Percentiles rank a stretch among this genome's conserved stretches.
These are phyloP conservation scores for Starmera dryadoides DNA, from an alignment of 805 yeast species.

Conservation along the genomic window DNA sequence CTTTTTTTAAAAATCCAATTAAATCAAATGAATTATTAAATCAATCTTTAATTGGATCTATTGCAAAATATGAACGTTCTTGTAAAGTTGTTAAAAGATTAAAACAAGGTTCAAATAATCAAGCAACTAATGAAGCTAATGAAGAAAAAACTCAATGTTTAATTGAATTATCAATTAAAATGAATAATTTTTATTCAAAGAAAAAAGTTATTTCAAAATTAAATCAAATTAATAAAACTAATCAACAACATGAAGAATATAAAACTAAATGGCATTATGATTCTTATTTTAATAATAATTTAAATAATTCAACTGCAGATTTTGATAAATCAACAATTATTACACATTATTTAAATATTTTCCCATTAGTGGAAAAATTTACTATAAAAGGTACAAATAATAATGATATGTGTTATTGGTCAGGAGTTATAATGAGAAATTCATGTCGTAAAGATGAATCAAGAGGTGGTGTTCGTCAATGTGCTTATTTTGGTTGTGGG, in stretches of 20 bases:
- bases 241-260: constrained; percentile 11
- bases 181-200: constrained; percentile 13
- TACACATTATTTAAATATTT: constrained; percentile 54
- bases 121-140: background rate
- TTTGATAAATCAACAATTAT: constrained; percentile 36
- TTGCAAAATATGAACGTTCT: constrained; percentile 14
- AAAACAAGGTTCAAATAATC: background rate
- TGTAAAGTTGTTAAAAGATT: background rate
- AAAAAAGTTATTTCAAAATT: constrained; percentile 2
- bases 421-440: constrained; percentile 95
- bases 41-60: constrained; percentile 14
- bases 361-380: constrained; percentile 88
- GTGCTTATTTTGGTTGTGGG: constrained; percentile 91
- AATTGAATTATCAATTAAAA: constrained; percentile 10
- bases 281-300: constrained; percentile 21
- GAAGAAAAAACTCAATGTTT: constrained; percentile 11
- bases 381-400: constrained; percentile 60
- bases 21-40: constrained; percentile 5
- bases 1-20: no score
- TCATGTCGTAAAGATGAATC: constrained; percentile 87
- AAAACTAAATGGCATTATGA: constrained; percentile 37
- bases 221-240: constrained; percentile 4
- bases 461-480: constrained; percentile 86
- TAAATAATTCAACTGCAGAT: constrained; percentile 15
- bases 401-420: constrained; percentile 89